These are phyloP conservation scores for Lodderomyces metapsilosis DNA, from an alignment of 1,139 yeast species.

Conservation along the genomic window DNA sequence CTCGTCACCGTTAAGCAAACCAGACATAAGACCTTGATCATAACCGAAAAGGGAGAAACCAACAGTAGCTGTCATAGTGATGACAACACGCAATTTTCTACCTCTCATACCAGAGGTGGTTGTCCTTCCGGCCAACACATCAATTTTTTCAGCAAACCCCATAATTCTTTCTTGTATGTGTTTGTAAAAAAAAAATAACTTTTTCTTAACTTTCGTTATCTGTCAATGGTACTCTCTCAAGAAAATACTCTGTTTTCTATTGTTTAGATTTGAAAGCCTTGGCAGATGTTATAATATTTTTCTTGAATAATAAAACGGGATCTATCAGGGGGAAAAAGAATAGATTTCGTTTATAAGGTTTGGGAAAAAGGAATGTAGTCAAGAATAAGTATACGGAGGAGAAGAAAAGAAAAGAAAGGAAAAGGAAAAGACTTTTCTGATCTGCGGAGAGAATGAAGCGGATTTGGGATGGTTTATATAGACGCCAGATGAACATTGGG, in stretches of 20 bases:
- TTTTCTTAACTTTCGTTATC: background rate
- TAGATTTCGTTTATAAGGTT: too few species aligned
- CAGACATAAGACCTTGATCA: slow-evolving; percentile 80
- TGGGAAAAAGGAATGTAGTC: too few species aligned
- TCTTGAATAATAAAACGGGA: too few species aligned
- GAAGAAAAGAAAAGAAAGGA: background rate
- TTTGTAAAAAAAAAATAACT: background rate
- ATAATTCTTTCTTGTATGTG: background rate
- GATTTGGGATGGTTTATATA: background rate
- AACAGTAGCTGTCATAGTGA: slow-evolving; percentile 58
- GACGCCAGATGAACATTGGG: background rate
- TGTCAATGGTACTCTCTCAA: background rate
- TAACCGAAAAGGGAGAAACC: slow-evolving; percentile 75
- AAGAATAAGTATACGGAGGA: too few species aligned
- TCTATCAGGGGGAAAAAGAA: too few species aligned
- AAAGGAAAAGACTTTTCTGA: background rate
- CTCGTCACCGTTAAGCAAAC: slow-evolving; percentile 60
- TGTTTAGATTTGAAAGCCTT: background rate
- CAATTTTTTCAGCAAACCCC: background rate
- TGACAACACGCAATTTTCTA: slow-evolving; percentile 34
- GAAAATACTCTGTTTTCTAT: background rate
- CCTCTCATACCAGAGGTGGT: slow-evolving; percentile 52
- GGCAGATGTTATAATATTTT: background rate
- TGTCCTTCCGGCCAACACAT: slow-evolving; percentile 23
- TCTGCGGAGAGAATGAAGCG: background rate